Evolutionary conservation across 139 green algal species (phyloP).

Genomic region (Chlamydomonas asymmetrica): DNA sequence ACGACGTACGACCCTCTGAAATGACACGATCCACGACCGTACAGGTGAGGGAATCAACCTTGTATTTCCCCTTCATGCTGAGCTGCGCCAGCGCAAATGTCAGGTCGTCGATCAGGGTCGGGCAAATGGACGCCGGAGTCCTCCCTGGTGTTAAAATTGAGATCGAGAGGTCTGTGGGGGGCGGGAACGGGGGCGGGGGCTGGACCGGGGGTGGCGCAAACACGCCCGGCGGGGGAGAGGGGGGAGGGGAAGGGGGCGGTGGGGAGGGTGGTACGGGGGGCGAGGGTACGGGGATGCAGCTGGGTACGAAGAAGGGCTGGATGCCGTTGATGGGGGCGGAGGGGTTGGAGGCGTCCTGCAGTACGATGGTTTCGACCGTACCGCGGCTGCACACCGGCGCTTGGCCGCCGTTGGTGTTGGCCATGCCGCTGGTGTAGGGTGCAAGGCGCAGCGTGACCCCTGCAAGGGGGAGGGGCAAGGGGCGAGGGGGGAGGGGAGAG

Average conservation of each 20-base stretch:
- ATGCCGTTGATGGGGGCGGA: not conserved
- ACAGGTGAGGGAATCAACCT: too few relatives aligned
- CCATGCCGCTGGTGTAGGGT: not conserved
- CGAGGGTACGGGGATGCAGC: not conserved
- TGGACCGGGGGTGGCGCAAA: not conserved
- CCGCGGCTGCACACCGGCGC: not conserved
- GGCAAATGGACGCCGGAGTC: not conserved
- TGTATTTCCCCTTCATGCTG: too few relatives aligned
- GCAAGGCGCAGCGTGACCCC: not conserved
- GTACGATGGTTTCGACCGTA: not conserved
- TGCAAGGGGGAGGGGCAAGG: too few relatives aligned
- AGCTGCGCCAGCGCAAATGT: too few relatives aligned
- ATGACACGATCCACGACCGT: too few relatives aligned
- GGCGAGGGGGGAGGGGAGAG: too few relatives aligned
- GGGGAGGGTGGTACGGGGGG: not conserved
- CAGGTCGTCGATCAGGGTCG: conserved; percentile 1
- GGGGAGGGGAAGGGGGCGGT: not conserved
- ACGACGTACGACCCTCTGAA: too few relatives aligned
- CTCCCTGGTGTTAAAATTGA: not conserved
- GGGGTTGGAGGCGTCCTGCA: not conserved
- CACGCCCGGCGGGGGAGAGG: too few relatives aligned
- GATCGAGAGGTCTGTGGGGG: not conserved
- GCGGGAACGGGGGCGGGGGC: conserved; percentile 7
- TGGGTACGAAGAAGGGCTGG: not conserved
- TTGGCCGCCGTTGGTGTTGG: not conserved